Evolutionary conservation across 2,329 filamentous ascomycete species (phyloP), one percentile per base, ranked within the genome.

Genomic region (Verticillium nubilum): DNA sequence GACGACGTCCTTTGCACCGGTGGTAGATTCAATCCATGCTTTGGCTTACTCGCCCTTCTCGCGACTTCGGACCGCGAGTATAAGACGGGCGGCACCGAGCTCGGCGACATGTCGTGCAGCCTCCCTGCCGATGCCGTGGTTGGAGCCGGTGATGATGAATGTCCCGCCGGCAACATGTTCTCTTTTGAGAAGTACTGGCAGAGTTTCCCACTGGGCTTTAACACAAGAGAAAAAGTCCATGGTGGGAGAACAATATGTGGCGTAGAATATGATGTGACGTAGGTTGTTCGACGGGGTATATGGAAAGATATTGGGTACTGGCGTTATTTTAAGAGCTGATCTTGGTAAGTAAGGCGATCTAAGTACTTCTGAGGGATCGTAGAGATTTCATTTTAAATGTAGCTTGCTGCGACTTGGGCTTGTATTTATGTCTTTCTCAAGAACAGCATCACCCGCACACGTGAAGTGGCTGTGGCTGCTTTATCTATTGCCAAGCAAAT

Each of bases 71-170:
- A 73, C 68, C 4, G 66, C 73, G 25, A 76, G 63, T 35, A 76
- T 72, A 47, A 76, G 65, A 13, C 67, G 67, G 5, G 63, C 56
- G 5, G 73, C 67, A 1, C 67, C 66, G 2, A 73, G 66, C 2
- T 55, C 42, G 52, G 69, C 66, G 28, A 73, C 67, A 54, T 76
- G 69, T n/a, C 67, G 65, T 13, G 67, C 69, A n/a, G 69, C 67
- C 62, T 75, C 72, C 3, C 70, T 61, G 12, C 73, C 72, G 2
- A 75, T 60, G 15, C 74, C 72, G 7, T 60, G 65, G 60, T 75
- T 75, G 28, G 71, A 67, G 23, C 73, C 74, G 1, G 71, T 73
- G 42, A 74, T 61, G 52, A 74, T 66, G 58, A 71, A 60, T 3
- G 65, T 64, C 27, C 37, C 37, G 4, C 37, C 37, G 7, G 37